Conservation (phyloP, 768 basidiomycete genomes). For the Panellus pusillus region DNA sequence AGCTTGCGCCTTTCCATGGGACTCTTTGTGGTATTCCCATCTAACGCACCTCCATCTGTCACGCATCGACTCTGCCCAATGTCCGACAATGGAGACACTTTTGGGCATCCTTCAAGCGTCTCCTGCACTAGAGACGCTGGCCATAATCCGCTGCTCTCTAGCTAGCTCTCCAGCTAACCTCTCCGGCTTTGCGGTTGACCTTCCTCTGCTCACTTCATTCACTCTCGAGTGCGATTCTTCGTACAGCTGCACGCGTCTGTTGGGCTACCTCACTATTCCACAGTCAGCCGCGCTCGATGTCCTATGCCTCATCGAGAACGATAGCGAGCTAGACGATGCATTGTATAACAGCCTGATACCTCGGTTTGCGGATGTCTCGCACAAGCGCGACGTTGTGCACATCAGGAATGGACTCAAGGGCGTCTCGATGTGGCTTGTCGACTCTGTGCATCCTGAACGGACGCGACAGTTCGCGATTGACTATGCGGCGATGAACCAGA, state of each 20-base stretch:
- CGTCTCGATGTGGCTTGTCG: not conserved
- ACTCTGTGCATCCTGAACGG: conserved; percentile 11
- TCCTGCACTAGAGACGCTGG: conserved; percentile 11
- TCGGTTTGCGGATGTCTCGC: not conserved
- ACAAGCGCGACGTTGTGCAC: conserved; percentile 7
- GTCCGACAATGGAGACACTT: conserved; percentile 14
- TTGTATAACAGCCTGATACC: conserved; percentile 5
- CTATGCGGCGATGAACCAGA: not conserved
- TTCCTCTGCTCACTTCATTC: conserved; percentile 8
- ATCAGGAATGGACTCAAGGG: not conserved
- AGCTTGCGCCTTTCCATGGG: conserved; percentile 21
- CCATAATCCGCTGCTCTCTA: conserved; percentile 1
- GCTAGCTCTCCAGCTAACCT: not conserved
- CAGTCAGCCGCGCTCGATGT: not conserved
- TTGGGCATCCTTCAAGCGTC: conserved; percentile 8
- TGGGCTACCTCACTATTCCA: conserved; percentile 5
- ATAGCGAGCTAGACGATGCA: not conserved
- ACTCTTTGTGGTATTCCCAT: conserved; percentile 16
- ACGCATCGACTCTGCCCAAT: conserved; percentile 3
- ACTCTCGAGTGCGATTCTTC: conserved; percentile 6
- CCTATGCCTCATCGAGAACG: not conserved
- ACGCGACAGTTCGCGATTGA: conserved; percentile 4
- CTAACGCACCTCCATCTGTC: conserved; percentile 16
- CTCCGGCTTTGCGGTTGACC: conserved; percentile 2
- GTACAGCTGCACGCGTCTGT: not conserved